Conservation (phyloP, 2,329 filamentous ascomycete species). For the Eutypella sp. region DNA sequence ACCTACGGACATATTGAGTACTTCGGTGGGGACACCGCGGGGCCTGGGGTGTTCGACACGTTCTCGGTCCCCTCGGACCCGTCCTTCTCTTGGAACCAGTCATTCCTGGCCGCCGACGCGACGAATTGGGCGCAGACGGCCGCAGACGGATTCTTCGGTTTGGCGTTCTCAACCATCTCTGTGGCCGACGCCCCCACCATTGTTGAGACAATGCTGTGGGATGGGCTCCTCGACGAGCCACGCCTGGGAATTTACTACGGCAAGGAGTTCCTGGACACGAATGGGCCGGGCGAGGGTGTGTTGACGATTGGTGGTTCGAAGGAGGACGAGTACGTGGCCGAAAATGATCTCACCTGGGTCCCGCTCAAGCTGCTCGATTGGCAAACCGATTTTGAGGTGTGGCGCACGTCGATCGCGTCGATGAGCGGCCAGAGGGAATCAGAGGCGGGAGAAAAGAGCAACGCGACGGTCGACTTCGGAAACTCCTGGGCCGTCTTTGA, state of each 20-base stretch:
- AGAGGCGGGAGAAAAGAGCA: not conserved
- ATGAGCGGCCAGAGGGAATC: conserved; percentile 7
- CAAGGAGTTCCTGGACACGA: conserved; percentile 11
- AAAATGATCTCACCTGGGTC: conserved; percentile 14
- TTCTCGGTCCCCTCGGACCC: conserved; percentile 18
- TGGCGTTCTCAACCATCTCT: conserved; percentile 28
- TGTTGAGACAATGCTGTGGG: conserved; percentile 27
- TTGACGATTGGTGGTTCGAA: conserved; percentile 29
- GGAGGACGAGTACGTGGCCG: conserved; percentile 25
- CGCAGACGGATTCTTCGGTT: conserved; percentile 30
- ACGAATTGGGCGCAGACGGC: conserved; percentile 24
- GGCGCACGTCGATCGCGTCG: conserved; percentile 21
- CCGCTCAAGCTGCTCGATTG: conserved; percentile 7
- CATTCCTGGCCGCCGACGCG: conserved; percentile 26
- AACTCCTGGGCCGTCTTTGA: conserved; percentile 25
- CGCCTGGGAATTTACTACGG: conserved; percentile 29
- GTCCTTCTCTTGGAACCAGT: conserved; percentile 19
- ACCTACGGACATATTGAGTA: conserved; percentile 21
- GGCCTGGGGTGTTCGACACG: conserved; percentile 21
- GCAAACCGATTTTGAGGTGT: conserved; percentile 23
- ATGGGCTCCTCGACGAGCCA: conserved; percentile 25
- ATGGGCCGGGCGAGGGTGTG: conserved; percentile 17
- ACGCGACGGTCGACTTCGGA: conserved; percentile 4
- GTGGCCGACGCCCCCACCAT: conserved; percentile 25
- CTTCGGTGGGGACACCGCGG: conserved; percentile 24